Percentiles rank a stretch among this genome's conserved stretches.
These are phyloP conservation scores for Borealophlyctis nickersoniae DNA, from an alignment of 192 early-diverging fungal genomes.

Conservation along the genomic window DNA sequence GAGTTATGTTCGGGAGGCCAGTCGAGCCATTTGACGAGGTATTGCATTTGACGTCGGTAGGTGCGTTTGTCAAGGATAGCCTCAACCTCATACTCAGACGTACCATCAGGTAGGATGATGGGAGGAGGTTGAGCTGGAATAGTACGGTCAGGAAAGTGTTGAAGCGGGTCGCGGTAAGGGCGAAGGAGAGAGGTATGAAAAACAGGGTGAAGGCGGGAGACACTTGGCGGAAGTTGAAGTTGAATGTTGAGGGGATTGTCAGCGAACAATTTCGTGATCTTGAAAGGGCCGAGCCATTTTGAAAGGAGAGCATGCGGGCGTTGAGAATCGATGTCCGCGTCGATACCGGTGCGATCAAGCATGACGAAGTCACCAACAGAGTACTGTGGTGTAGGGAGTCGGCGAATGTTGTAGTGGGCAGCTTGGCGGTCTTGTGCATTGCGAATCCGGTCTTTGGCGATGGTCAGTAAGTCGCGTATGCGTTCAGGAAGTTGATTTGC, in stretches of 20 bases:
- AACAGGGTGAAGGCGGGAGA: not conserved
- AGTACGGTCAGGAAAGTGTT: not conserved
- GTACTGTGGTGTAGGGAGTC: not conserved
- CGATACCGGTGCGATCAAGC: not conserved
- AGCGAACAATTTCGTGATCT: slow-evolving; percentile 1
- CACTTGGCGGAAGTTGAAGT: slow-evolving; percentile 5
- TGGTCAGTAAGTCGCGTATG: too few species aligned
- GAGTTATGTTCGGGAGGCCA: not conserved
- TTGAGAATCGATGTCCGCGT: not conserved
- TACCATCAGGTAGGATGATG: too few species aligned
- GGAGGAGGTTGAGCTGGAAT: too few species aligned
- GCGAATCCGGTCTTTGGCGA: too few species aligned
- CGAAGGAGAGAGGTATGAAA: slow-evolving; percentile 10
- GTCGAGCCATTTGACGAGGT: slow-evolving; percentile 2
- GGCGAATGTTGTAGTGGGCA: not conserved
- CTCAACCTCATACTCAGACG: not conserved
- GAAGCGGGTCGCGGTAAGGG: not conserved
- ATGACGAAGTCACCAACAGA: not conserved
- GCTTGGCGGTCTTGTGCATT: too few species aligned
- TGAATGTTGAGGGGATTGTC: not conserved
- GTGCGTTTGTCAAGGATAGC: slow-evolving; percentile 1
- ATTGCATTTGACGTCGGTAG: not conserved
- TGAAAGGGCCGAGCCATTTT: too few species aligned
- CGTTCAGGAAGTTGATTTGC: too few species aligned
- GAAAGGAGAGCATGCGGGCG: not conserved